phyloP scores from a whole-genome alignment of 2,329 filamentous ascomycete genomes.

The Pyrenochaeta sp. region DNA sequence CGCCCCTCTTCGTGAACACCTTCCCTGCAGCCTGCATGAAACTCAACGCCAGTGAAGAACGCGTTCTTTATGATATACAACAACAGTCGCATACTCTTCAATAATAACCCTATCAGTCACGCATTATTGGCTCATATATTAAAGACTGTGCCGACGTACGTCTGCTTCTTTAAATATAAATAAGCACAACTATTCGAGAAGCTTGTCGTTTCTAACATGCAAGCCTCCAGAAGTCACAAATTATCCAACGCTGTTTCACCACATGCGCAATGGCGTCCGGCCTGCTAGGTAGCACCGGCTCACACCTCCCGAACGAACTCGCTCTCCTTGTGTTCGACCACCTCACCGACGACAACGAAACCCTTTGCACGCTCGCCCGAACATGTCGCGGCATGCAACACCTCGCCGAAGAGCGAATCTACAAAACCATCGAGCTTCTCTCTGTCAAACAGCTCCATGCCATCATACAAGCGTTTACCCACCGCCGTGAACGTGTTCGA shows the following conservation, averaged over 20 bases:
- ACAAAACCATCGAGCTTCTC: conserved; percentile 39
- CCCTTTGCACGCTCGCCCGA: conserved; percentile 38
- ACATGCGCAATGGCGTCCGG: conserved; percentile 22
- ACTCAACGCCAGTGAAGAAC: background rate
- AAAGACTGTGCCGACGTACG: background rate
- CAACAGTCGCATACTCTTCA: background rate
- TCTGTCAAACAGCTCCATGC: conserved; percentile 35
- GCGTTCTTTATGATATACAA: background rate
- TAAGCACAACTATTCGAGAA: background rate
- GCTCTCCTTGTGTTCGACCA: conserved; percentile 38
- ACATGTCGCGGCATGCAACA: conserved; percentile 42
- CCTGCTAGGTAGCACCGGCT: conserved; percentile 19
- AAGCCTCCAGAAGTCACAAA: background rate
- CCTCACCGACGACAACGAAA: conserved; percentile 30
- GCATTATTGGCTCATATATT: no score
- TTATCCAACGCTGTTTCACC: background rate
- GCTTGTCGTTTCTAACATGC: background rate
- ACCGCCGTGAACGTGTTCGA: conserved; percentile 34
- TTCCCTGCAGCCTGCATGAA: background rate
- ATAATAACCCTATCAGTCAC: background rate
- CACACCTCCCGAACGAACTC: conserved; percentile 39
- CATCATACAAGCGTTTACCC: conserved; percentile 37
- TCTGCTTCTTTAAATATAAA: background rate
- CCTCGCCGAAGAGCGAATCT: conserved; percentile 44
- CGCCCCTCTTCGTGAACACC: background rate